phyloP scores from a whole-genome alignment of 805 yeast species.

The Trichomonascus vanleenenianus region DNA sequence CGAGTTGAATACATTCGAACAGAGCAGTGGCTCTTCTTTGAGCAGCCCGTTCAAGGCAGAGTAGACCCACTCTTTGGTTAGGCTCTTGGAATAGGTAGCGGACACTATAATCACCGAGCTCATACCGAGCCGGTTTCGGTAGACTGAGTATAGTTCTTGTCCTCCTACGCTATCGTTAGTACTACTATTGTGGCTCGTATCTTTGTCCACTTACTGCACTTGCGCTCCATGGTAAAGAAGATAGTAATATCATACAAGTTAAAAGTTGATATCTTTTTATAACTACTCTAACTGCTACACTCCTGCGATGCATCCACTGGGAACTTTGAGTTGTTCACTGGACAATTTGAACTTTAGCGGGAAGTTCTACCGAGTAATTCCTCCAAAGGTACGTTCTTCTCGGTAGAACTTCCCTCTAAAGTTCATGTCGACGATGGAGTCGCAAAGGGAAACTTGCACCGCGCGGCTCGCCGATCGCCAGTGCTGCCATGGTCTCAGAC shows the following conservation, averaged over 20 bases:
- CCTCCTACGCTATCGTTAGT: not conserved
- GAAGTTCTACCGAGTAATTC: not conserved
- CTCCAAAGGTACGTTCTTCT: not conserved
- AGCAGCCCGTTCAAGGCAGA: slow-evolving; percentile 7
- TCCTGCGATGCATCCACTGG: not conserved
- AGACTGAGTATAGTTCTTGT: not conserved
- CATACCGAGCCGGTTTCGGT: slow-evolving; percentile 2
- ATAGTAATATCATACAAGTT: not conserved
- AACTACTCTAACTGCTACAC: not conserved
- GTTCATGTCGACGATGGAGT: not conserved
- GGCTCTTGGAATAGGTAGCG: slow-evolving; percentile 4
- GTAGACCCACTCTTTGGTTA: slow-evolving; percentile 1
- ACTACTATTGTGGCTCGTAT: not conserved
- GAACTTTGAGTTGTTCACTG: not conserved
- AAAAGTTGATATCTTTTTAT: not conserved
- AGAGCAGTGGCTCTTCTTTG: slow-evolving; percentile 7
- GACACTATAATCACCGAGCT: slow-evolving; percentile 7
- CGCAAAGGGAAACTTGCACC: not conserved
- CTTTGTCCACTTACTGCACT: not conserved
- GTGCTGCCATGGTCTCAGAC: no score
- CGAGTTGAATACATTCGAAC: slow-evolving; percentile 5
- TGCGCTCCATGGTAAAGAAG: not conserved
- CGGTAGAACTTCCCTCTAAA: not conserved
- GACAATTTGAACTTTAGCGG: not conserved
- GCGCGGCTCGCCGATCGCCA: no score